Base-by-base conservation (phyloP, 805 yeast species). In the Myxozyma nipponensis region DNA sequence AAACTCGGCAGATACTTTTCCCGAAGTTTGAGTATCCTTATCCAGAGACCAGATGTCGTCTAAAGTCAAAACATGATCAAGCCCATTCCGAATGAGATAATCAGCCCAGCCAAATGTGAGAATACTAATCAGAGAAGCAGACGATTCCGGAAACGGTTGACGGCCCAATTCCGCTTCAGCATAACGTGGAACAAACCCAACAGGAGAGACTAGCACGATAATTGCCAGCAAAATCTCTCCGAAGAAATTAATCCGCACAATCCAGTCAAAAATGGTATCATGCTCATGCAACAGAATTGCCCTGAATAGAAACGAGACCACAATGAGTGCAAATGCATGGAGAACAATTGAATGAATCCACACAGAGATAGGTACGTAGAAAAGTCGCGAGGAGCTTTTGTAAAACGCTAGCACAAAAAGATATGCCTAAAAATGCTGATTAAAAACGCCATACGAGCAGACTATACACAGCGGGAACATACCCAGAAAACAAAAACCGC, bases 1-100 rank as follows among this genome's bases (percentile, higher is more conserved):
- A 66, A 86, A 89, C 21, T 73, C 71, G 58, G 79, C 77, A 46
- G n/a, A n/a, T 47, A 87, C 71, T 3, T 86, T 80, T 42, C 73
- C 73, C 56, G 83, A 79, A 0, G 96, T 82, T 64, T 88, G 87
- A 66, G 90, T 96, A 54, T 83, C 86, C 58, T 77, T 77, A 53
- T 77, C 72, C 56, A 93, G 75, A 34, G 93, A 95, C 95, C 96
- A 87, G 44, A 91, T 79, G 55, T 89, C 93, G 3, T 72, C 72
- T 60, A 72, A 66, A 23, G 72, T 69, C 59, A 93, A 70, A 1
- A 83, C 71, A 2, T 67, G 64, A 50, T 72, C 70, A 63, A 78
- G 83, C 2, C 96, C 85, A 36, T 72, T 63, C 76, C 81, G 75
- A 23, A 90, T 75, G 75, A 90, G 74, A 9, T 74, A 71, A 62